These are phyloP conservation scores for Hypoxylon sp. DNA, from an alignment of 2,329 filamentous ascomycete species.

Conservation along the genomic window DNA sequence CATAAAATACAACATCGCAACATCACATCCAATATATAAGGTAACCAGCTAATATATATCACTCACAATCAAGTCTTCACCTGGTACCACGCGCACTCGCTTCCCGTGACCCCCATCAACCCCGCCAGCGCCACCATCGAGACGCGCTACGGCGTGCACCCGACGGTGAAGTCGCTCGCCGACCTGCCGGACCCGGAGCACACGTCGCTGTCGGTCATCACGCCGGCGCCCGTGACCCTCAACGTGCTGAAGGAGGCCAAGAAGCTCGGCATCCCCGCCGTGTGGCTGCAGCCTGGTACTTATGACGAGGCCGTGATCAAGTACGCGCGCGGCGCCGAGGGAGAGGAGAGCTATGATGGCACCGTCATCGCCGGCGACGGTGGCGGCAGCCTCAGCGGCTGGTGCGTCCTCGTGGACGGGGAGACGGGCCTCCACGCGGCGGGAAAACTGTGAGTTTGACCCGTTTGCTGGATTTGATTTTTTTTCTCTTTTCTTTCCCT, in stretches of 20 bases:
- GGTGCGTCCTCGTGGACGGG: slow-evolving; percentile 89
- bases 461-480: slow-evolving; percentile 2
- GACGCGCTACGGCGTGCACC: slow-evolving; percentile 65
- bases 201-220: slow-evolving; percentile 86
- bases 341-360: slow-evolving; percentile 69
- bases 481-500: too few relatives aligned
- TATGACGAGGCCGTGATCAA: slow-evolving; percentile 79
- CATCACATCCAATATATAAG: too few relatives aligned
- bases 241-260: slow-evolving; percentile 80
- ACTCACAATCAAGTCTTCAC: slow-evolving; percentile 71
- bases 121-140: slow-evolving; percentile 71
- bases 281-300: slow-evolving; percentile 92
- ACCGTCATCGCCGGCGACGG: slow-evolving; percentile 72
- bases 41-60: slow-evolving; percentile 8
- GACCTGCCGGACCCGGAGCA: slow-evolving; percentile 71
- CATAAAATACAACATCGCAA: slow-evolving; percentile 3
- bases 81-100: slow-evolving; percentile 82
- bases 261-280: slow-evolving; percentile 73
- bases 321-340: slow-evolving; percentile 62
- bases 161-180: slow-evolving; percentile 71
- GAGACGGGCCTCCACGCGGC: slow-evolving; percentile 68
- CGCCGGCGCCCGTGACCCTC: slow-evolving; percentile 80
- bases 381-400: slow-evolving; percentile 74
- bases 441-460: slow-evolving; percentile 56
- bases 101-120: slow-evolving; percentile 86